Base-by-base conservation (phyloP, 176 grass and related monocot genomes). In the Ensete ventricosum region DNA sequence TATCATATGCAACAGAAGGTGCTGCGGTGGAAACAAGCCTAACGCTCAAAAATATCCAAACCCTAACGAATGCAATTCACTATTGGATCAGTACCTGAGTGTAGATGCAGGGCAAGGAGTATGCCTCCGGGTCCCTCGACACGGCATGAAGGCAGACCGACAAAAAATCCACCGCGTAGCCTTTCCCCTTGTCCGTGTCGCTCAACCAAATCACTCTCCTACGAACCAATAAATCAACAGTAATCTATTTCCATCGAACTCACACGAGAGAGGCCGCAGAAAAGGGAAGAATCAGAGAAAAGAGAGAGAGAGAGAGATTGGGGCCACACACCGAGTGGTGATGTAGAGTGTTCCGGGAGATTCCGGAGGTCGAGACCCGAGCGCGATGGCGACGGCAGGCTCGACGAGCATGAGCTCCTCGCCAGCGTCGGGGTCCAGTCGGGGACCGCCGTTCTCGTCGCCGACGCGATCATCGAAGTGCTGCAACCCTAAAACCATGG, bases 171-270 rank as follows among this genome's bases (percentile, higher is more conserved):
- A 91, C 95, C 57, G 80, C 87, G 67, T 86, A 94, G 50, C 90
- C 86, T 69, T 80, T 91, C 62, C 72, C 84, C 75, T 85, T 88
- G 49, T 99, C 95, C 50, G 62, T 73, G 57, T 84, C 86, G 65
- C 90, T 94, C 34, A 94, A 73, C 95, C 95, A 99, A 85, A 99
- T 87, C 78, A 88, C 82, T 76, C 88, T 99, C 95, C 95, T 99
- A 79, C 64, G 79, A 50, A 25, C 1, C 50, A 73, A 11, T 9
- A 13, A 55, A 25, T 14, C 71, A 26, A 3, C 21, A 77, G 57
- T 53, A 50, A 55, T 53, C 13, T 17, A 7, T 49, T 69, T 17
- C 4, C 66, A 48, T 69, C 29, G 19, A 14, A 50, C 57, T 17
- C 4, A 60, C 57, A 60, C 17, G 2, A 3, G 14, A 60, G 5